These are phyloP conservation scores for Phytopythium montanum DNA, from an alignment of 352 stramenopile genomes.

Conservation along the genomic window DNA sequence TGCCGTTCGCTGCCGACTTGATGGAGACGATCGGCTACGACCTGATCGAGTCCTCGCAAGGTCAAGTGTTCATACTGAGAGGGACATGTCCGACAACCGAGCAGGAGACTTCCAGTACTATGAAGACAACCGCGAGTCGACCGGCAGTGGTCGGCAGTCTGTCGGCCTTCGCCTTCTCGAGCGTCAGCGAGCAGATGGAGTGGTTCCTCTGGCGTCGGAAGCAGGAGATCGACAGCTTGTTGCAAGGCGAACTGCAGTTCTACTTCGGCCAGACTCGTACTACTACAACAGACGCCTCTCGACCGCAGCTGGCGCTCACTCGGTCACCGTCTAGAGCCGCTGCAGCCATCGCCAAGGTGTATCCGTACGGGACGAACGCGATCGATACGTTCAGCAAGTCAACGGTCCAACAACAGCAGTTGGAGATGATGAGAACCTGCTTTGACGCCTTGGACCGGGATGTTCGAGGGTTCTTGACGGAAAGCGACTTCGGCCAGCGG, in stretches of 20 bases:
- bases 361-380: constrained; percentile 56
- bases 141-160: constrained; percentile 24
- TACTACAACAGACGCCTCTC: not conserved
- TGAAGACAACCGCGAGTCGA: not conserved
- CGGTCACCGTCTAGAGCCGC: not conserved
- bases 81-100: constrained; percentile 26
- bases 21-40: constrained; percentile 69
- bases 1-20: constrained; percentile 40
- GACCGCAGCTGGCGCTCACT: not conserved
- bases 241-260: constrained; percentile 63
- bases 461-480: constrained; percentile 29
- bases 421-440: constrained; percentile 39
- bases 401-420: constrained; percentile 31
- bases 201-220: constrained; percentile 78
- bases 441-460: constrained; percentile 39
- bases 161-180: constrained; percentile 59
- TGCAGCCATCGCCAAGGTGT: constrained; percentile 36
- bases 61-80: constrained; percentile 42
- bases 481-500: constrained; percentile 21
- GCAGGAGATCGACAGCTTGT: constrained; percentile 57
- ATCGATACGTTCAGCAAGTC: constrained; percentile 51
- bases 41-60: constrained; percentile 31
- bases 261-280: constrained; percentile 4
- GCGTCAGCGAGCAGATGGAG: constrained; percentile 57
- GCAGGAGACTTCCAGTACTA: not conserved